Conservation (phyloP, 2,329 filamentous ascomycete genomes). For the Hypocrella siamensis region DNA sequence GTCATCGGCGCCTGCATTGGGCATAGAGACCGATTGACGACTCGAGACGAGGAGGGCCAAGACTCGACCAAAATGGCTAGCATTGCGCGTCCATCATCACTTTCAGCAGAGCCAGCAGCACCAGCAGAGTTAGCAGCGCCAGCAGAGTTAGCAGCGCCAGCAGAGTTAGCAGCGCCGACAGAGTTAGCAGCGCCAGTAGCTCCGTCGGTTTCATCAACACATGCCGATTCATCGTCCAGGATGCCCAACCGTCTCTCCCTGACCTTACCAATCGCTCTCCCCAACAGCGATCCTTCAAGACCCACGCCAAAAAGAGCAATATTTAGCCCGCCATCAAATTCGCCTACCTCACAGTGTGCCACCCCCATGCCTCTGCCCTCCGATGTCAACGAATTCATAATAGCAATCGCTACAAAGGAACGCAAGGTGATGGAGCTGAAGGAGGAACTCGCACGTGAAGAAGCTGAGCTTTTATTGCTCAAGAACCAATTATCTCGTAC, state of each 20-base stretch:
- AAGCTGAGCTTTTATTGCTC: conserved; percentile 56
- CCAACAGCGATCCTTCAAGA: conserved; percentile 34
- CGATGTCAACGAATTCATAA: conserved; percentile 58
- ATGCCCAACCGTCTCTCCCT: conserved; percentile 43
- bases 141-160: conserved; percentile 1
- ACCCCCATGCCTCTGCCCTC: conserved; percentile 26
- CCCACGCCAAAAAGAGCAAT: conserved; percentile 32
- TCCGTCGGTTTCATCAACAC: too few species aligned
- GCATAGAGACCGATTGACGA: too few species aligned
- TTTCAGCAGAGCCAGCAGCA: conserved; percentile 1
- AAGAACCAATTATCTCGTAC: conserved; percentile 74
- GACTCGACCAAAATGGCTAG: too few species aligned
- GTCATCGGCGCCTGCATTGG: too few species aligned
- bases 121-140: conserved; percentile 1
- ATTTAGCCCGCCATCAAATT: conserved; percentile 21
- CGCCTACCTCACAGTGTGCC: conserved; percentile 34
- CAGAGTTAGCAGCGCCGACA: conserved; percentile 1
- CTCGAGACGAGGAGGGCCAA: too few species aligned
- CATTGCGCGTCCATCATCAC: too few species aligned
- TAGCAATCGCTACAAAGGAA: conserved; percentile 84
- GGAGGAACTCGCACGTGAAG: conserved; percentile 76
- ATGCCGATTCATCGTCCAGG: conserved; percentile 34
- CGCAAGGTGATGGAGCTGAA: conserved; percentile 76
- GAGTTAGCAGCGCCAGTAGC: background rate
- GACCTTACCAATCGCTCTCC: conserved; percentile 43